Conservation (phyloP, 1,284 basidiomycete genomes). For the Leucoagaricus sp. region DNA sequence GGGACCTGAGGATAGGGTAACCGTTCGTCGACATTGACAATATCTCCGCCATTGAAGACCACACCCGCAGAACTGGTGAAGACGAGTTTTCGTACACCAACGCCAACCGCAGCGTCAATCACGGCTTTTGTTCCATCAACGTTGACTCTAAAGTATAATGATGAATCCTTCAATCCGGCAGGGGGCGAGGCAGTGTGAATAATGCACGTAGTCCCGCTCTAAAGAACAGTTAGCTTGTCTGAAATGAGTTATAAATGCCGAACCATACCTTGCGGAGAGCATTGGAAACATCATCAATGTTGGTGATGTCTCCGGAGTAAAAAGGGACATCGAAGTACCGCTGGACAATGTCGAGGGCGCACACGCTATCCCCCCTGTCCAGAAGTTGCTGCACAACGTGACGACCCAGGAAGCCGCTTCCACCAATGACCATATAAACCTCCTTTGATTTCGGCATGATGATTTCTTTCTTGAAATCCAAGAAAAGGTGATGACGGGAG, state of each 20-base stretch:
- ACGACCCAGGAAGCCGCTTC: constrained; percentile 89
- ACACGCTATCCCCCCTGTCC: constrained; percentile 77
- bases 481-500: neutral
- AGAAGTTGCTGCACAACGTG: constrained; percentile 86
- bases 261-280: constrained; percentile 72
- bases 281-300: constrained; percentile 68
- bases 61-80: constrained; percentile 96
- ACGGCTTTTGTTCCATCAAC: constrained; percentile 89
- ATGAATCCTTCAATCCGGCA: constrained; percentile 68
- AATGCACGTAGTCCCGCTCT: constrained; percentile 85
- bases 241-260: constrained; percentile 11
- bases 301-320: constrained; percentile 84
- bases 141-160: constrained; percentile 92
- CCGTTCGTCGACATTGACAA: constrained; percentile 91
- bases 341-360: constrained; percentile 90
- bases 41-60: constrained; percentile 83
- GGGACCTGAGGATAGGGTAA: constrained; percentile 74
- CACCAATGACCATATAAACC: constrained; percentile 83
- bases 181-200: constrained; percentile 97
- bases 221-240: constrained; percentile 12
- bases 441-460: constrained; percentile 40
- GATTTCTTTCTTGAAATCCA: constrained; percentile 5
- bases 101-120: constrained; percentile 77
- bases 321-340: constrained; percentile 85
- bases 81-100: constrained; percentile 84